Percentiles rank a stretch among this genome's conserved stretches.
phyloP scores from a whole-genome alignment of 1,139 yeast species.

The Arxiozyma heterogenica region DNA sequence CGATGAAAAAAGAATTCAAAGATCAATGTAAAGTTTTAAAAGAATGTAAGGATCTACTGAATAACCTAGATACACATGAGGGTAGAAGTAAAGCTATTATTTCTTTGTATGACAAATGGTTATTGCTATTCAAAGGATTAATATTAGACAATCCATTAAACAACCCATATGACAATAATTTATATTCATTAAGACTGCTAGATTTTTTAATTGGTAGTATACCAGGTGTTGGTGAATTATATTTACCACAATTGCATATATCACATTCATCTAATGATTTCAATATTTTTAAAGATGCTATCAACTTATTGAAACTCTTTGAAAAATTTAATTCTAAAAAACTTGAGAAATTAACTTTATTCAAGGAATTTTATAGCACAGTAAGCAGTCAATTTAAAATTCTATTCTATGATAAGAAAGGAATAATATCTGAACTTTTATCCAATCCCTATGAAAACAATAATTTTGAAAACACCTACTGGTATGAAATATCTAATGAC shows the following conservation, averaged over 20 bases:
- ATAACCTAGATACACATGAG: constrained; percentile 5
- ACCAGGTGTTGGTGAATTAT: constrained; percentile 27
- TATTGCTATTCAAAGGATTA: constrained; percentile 20
- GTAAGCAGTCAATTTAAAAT: constrained; percentile 19
- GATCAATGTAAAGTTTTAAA: constrained; percentile 14
- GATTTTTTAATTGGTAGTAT: constrained; percentile 28
- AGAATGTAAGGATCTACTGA: constrained; percentile 15
- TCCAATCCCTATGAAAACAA: constrained; percentile 5
- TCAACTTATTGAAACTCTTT: constrained; percentile 14
- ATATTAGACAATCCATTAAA: constrained; percentile 22
- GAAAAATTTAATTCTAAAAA: constrained; percentile 15
- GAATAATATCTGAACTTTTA: constrained; percentile 10
- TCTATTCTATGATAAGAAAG: constrained; percentile 20
- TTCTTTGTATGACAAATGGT: constrained; percentile 23
- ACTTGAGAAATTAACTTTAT: constrained; percentile 14
- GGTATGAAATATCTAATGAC: constrained; percentile 26
- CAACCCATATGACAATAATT: constrained; percentile 24
- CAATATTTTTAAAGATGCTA: constrained; percentile 14
- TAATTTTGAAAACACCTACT: constrained; percentile 10
- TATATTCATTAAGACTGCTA: constrained; percentile 21
- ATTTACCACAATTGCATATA: constrained; percentile 24
- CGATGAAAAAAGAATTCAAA: constrained; percentile 15
- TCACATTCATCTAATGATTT: constrained; percentile 7
- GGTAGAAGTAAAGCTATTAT: constrained; percentile 9
- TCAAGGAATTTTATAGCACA: constrained; percentile 16